A percentile compares a stretch with the other conserved stretches of the same genome.
phyloP scores from a whole-genome alignment of 1,284 basidiomycete genomes.

The Tilletia indica region DNA sequence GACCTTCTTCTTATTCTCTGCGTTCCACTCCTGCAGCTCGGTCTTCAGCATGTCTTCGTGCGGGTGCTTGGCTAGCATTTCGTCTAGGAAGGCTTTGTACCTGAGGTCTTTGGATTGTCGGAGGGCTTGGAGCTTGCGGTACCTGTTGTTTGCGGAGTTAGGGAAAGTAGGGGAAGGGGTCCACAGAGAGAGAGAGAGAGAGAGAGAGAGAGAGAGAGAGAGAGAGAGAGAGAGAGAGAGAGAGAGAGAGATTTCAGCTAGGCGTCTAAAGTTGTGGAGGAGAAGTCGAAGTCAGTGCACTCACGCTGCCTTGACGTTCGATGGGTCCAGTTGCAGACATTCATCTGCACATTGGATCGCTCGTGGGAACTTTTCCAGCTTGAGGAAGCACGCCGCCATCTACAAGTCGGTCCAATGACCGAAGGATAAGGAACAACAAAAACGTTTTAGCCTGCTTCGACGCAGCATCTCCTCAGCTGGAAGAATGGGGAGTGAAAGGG shows the following conservation, averaged over 20 bases:
- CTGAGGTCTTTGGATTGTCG: neutral
- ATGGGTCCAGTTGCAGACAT: constrained; percentile 2
- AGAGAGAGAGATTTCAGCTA: neutral
- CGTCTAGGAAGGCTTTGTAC: constrained; percentile 4
- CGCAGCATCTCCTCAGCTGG: neutral
- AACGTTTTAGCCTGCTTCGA: neutral
- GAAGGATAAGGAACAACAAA: neutral
- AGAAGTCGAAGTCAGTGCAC: neutral
- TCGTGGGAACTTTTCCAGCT: constrained; percentile 8
- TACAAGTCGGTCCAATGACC: neutral
- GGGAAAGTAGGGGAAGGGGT: neutral
- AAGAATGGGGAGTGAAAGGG: neutral
- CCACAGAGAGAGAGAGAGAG: neutral
- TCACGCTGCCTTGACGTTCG: constrained; percentile 2
- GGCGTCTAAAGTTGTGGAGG: neutral
- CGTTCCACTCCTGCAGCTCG: neutral
- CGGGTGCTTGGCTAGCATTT: neutral
- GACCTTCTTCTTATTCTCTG: neutral
- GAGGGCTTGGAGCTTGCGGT: constrained; percentile 13
- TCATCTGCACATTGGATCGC: neutral
- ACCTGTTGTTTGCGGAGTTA: neutral
- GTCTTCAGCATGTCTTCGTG: neutral
- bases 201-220: neutral
- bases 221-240: neutral
- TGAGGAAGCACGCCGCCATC: constrained; percentile 18